Conservation (phyloP, 225 moss, liverwort and hornwort genomes). For the Neckera pumila region DNA sequence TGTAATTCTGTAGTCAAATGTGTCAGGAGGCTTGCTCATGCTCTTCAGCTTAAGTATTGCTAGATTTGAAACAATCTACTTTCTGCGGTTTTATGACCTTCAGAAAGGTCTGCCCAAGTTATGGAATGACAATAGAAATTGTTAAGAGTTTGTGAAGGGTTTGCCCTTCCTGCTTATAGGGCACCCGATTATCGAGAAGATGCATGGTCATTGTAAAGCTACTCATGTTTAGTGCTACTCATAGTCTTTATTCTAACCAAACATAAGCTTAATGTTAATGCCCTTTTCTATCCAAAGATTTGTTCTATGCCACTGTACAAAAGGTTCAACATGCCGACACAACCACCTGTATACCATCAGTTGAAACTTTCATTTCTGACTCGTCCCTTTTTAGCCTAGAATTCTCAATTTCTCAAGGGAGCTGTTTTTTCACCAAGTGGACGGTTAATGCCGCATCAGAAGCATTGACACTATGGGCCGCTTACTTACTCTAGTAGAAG, state of each 20-base stretch:
- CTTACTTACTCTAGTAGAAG: accelerated
- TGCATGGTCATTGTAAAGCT: accelerated
- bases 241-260: accelerated
- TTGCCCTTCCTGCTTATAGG: accelerated
- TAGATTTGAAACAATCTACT: not conserved
- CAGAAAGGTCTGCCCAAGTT: too few relatives aligned
- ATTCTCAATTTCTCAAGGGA: not conserved
- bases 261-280: too few relatives aligned
- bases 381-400: accelerated
- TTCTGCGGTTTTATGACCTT: accelerated
- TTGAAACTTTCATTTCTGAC: accelerated
- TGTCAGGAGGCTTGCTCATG: not conserved
- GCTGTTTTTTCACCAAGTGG: not conserved
- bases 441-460: accelerated
- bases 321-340: too few relatives aligned
- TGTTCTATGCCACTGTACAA: too few relatives aligned
- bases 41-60: too few relatives aligned
- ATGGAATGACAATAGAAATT: not conserved
- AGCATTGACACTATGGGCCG: accelerated
- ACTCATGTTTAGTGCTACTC: accelerated
- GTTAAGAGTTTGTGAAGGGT: not conserved
- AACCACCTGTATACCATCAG: accelerated
- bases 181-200: not conserved
- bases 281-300: not conserved
- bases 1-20: too few relatives aligned